Evolutionary conservation across 2,329 filamentous ascomycete species (phyloP).

Genomic region (Cercospora citrullina): DNA sequence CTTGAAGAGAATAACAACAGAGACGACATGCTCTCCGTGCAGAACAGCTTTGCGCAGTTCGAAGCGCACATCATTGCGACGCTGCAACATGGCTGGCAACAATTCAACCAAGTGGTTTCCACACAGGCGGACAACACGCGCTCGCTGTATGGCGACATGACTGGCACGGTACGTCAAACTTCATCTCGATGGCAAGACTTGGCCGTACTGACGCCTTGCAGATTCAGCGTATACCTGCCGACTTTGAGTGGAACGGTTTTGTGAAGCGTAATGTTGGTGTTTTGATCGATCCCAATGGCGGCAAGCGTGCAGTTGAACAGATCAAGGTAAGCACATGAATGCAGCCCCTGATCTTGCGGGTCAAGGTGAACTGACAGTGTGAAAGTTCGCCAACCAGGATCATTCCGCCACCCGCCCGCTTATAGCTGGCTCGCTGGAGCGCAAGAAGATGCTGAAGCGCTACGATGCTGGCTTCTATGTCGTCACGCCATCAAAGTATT

Average conservation of each 20-base stretch:
- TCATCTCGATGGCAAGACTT: background rate
- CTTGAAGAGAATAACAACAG: constrained; percentile 94
- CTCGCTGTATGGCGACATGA: constrained; percentile 80
- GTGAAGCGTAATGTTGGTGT: constrained; percentile 66
- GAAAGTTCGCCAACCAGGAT: constrained; percentile 78
- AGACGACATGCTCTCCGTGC: constrained; percentile 87
- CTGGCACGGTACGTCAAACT: constrained; percentile 52
- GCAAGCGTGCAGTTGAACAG: constrained; percentile 70
- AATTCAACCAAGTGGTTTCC: constrained; percentile 78
- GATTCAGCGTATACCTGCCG: constrained; percentile 72
- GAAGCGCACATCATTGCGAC: constrained; percentile 82
- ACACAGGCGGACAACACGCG: constrained; percentile 80
- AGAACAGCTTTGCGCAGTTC: constrained; percentile 84
- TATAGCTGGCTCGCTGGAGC: constrained; percentile 84
- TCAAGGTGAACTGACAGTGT: background rate
- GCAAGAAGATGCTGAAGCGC: constrained; percentile 83
- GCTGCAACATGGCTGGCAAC: constrained; percentile 76
- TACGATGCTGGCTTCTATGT: constrained; percentile 86
- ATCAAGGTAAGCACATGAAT: constrained; percentile 48
- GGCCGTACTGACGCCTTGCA: background rate
- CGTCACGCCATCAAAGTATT: constrained; percentile 79
- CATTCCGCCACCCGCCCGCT: constrained; percentile 77
- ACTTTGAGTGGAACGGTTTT: constrained; percentile 94
- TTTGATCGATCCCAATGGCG: constrained; percentile 74
- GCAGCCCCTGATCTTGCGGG: background rate